Percentiles rank a stretch among this genome's conserved stretches.
These are phyloP conservation scores for Ascomycota sp. DNA, from an alignment of 2,329 filamentous ascomycete species.

Conservation along the genomic window DNA sequence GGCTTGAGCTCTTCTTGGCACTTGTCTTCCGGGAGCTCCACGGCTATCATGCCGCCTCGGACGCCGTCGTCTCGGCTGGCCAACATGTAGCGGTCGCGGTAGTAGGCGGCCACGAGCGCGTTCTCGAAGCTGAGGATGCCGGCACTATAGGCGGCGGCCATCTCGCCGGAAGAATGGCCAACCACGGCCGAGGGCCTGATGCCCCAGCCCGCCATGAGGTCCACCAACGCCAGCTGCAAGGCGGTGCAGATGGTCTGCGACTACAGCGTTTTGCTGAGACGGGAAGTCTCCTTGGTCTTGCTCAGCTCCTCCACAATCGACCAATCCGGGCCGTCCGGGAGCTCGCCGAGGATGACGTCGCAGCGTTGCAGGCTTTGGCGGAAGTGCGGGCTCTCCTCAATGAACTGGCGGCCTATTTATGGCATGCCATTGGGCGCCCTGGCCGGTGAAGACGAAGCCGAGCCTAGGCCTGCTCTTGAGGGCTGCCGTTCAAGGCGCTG, in stretches of 20 bases:
- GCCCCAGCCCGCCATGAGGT: conserved; percentile 12
- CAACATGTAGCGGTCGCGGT: conserved; percentile 9
- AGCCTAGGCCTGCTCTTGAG: conserved; percentile 2
- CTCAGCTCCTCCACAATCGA: conserved; percentile 1
- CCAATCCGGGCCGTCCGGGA: conserved; percentile 1
- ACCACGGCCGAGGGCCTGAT: conserved; percentile 12
- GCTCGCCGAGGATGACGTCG: conserved; percentile 1
- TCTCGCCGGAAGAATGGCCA: conserved; percentile 19
- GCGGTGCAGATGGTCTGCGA: conserved; percentile 32
- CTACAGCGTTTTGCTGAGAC: not conserved
- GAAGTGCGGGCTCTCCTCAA: conserved; percentile 1
- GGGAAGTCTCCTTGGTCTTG: too few relatives aligned
- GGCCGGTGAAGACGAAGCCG: conserved; percentile 15
- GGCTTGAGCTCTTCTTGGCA: conserved; percentile 5
- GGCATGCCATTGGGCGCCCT: conserved; percentile 10
- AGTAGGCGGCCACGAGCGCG: conserved; percentile 14
- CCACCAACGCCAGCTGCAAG: conserved; percentile 25
- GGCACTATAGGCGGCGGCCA: conserved; percentile 17
- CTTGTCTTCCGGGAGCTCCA: conserved; percentile 9
- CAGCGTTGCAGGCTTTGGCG: conserved; percentile 2
- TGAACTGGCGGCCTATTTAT: conserved; percentile 6
- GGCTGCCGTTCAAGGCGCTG: conserved; percentile 5
- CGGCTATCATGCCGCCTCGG: conserved; percentile 14
- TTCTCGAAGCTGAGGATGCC: conserved; percentile 9
- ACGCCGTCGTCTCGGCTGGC: conserved; percentile 1